Percentiles rank a stretch among this genome's conserved stretches.
Evolutionary conservation across 352 stramenopile genomes (phyloP).

Genomic region (Pythium folliculosum): DNA sequence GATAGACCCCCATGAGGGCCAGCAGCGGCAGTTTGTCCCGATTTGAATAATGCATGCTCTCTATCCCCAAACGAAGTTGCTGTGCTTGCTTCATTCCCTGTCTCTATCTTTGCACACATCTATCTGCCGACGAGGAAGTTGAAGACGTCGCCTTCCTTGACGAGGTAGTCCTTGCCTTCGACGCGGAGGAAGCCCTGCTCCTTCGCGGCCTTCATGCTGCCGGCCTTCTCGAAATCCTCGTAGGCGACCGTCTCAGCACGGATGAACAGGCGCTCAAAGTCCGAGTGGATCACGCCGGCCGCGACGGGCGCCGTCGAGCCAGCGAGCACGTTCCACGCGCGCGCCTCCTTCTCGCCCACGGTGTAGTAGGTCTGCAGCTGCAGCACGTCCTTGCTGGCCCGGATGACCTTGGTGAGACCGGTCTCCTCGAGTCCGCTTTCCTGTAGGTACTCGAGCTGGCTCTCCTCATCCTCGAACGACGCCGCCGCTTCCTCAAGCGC

Average conservation of each 20-base stretch:
- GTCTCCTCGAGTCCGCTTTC: conserved; percentile 74
- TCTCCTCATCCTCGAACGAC: conserved; percentile 87
- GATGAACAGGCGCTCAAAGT: conserved; percentile 89
- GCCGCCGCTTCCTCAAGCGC: conserved; percentile 78
- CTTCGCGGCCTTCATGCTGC: conserved; percentile 94
- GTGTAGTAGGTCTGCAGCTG: conserved; percentile 98
- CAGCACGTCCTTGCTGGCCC: conserved; percentile 92
- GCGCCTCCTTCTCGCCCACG: conserved; percentile 80
- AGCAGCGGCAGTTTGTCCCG: neutral
- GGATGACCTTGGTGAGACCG: conserved; percentile 85
- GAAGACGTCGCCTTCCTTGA: conserved; percentile 97
- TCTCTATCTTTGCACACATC: neutral
- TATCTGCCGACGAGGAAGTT: conserved; percentile 93
- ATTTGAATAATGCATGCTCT: conserved; percentile 1
- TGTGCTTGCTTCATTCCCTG: too few relatives aligned
- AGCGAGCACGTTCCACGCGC: conserved; percentile 81
- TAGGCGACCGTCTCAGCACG: conserved; percentile 95
- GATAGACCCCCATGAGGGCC: conserved; percentile 1
- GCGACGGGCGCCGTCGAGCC: conserved; percentile 74
- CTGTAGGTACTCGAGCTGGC: conserved; percentile 94
- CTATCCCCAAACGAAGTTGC: neutral
- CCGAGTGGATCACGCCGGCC: conserved; percentile 84
- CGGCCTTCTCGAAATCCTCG: conserved; percentile 93
- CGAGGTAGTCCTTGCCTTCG: conserved; percentile 99
- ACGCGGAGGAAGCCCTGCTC: conserved; percentile 91